Conservation (phyloP, 306 rosid species). For the Dalbergia oliveri region DNA sequence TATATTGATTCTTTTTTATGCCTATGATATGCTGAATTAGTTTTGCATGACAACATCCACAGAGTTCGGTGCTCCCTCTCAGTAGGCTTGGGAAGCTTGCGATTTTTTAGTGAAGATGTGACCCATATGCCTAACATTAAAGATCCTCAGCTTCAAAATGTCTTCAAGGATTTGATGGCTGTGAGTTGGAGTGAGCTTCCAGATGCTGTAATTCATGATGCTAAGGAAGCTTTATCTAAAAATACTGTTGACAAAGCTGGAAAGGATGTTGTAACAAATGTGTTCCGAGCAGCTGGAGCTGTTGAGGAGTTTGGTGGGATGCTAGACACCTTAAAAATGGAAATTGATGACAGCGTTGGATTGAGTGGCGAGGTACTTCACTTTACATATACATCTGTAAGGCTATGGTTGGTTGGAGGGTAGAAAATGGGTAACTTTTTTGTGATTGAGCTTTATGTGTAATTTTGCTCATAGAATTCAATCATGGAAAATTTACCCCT, state of each 20-base stretch:
- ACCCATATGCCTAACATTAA: constrained; percentile 66
- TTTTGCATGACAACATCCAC: constrained; percentile 41
- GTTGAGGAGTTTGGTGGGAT: constrained; percentile 84
- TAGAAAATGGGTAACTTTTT: too few relatives aligned
- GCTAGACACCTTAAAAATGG: constrained; percentile 70
- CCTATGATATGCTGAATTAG: constrained; percentile 35
- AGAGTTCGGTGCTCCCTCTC: constrained; percentile 71
- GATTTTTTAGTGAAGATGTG: constrained; percentile 68
- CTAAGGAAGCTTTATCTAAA: constrained; percentile 68
- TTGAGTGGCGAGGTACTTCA: constrained; percentile 81
- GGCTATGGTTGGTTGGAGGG: too few relatives aligned
- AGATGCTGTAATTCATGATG: constrained; percentile 52
- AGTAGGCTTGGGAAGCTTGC: constrained; percentile 57
- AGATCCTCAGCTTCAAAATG: constrained; percentile 67
- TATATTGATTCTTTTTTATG: constrained; percentile 28
- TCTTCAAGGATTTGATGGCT: constrained; percentile 90
- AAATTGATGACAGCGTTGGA: constrained; percentile 86
- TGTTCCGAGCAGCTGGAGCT: constrained; percentile 84
- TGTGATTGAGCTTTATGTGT: too few relatives aligned
- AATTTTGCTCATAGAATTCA: too few relatives aligned
- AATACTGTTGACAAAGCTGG: constrained; percentile 74
- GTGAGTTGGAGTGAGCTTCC: constrained; percentile 75
- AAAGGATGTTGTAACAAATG: constrained; percentile 70
- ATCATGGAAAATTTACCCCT: too few relatives aligned
- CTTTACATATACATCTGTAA: not conserved